Base-by-base conservation (phyloP, 2,329 filamentous ascomycete species). In the Xylaria arbuscula region DNA sequence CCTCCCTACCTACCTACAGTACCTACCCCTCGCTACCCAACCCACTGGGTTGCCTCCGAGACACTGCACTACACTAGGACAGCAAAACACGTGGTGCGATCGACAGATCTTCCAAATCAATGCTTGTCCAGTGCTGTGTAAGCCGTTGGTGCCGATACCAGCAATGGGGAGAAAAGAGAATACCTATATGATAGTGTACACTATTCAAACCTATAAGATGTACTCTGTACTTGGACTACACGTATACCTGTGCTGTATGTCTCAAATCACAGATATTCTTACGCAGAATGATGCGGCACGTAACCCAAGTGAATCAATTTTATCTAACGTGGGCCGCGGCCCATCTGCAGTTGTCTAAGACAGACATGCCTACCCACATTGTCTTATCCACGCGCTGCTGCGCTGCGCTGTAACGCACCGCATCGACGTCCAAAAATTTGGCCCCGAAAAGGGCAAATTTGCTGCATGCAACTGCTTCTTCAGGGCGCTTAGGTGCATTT, bases 401-500 rank as follows among this genome's bases (percentile, higher is more conserved):
- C 28, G 28, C 28, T 54, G 51, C 32, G 17, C 32, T 38, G 32
- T 34, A 38, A 55, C 51, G 1, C 51, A 54, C 51, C 51, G 1
- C 51, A 55, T 32, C 51, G 4, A 54, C 15, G 22, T 19, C 15
- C 40, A 42, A 36, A 6, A 10, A 2, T 28, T 32, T 17, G 36
- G 54, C 36, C 54, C 54, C 54, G 34, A 45, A 17, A 32, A 6
- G 38, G 22, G 24, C 36, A 42, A 45, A 57, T 57, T 40, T 56
- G n/a, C n/a, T 45, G 15, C 40, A 45, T 45, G 40, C 40, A 45
- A 17, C 40, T n/a, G n/a, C n/a, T 42, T 42, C 38, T 42, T 13
- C 11, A 42, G n/a, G 28, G 54, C 54, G 54, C 54, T 57, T 57
- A 57, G 13, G 54, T 57, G 54, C 54, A 57, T 57, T 40, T 24